Percentiles rank a stretch among this genome's conserved stretches.
phyloP scores from a whole-genome alignment of 331 rosid species.

The Prunus yedoensis region DNA sequence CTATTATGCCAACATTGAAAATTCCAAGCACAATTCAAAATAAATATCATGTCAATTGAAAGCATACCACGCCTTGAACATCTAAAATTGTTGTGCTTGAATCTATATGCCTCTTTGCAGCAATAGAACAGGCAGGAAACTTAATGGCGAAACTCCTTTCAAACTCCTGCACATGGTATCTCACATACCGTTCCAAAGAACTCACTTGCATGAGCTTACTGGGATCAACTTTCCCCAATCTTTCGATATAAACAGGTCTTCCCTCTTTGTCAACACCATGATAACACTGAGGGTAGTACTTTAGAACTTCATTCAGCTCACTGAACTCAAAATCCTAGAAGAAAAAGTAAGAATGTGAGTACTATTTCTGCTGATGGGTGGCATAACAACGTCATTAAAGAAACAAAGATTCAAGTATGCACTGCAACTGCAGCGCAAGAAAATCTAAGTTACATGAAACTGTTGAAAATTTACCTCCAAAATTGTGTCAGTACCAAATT shows the following conservation, averaged over 20 bases:
- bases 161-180: slow-evolving; percentile 85
- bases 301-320: slow-evolving; percentile 71
- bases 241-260: slow-evolving; percentile 82
- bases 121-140: slow-evolving; percentile 93
- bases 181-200: slow-evolving; percentile 67
- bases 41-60: slow-evolving; percentile 19
- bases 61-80: slow-evolving; percentile 87
- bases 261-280: slow-evolving; percentile 97
- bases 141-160: slow-evolving; percentile 72
- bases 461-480: slow-evolving; percentile 53
- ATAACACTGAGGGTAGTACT: slow-evolving; percentile 83
- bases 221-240: slow-evolving; percentile 84
- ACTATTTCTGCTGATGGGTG: neutral
- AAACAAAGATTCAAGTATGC: neutral
- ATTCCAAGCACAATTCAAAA: slow-evolving; percentile 5
- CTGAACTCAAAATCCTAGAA: slow-evolving; percentile 75
- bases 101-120: slow-evolving; percentile 88
- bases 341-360: neutral
- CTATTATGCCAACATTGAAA: slow-evolving; percentile 7
- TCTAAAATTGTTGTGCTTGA: slow-evolving; percentile 89
- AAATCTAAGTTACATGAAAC: neutral
- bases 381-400: neutral
- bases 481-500: slow-evolving; percentile 74
- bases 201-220: slow-evolving; percentile 78
- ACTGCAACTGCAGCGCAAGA: neutral